Conservation (phyloP, 2,329 filamentous ascomycete species). For the Monilinia fructicola region DNA sequence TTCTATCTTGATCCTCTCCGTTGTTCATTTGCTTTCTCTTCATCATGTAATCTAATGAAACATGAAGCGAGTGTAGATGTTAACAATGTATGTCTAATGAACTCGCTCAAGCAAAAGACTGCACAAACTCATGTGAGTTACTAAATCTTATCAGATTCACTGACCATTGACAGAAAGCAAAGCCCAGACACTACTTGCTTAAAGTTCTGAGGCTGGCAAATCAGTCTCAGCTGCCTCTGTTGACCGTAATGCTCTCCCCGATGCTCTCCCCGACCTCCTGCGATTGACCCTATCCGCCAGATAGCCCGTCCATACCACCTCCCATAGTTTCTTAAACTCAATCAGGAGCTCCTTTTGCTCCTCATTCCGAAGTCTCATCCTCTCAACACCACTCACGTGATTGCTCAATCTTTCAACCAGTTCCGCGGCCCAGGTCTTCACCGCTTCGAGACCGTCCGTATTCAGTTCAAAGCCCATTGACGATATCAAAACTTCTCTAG, state of each 20-base stretch:
- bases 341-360: conserved; percentile 25
- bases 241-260: conserved; percentile 15
- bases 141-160: conserved; percentile 2
- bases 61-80: neutral
- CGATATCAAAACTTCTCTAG: conserved; percentile 24
- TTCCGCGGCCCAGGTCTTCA: conserved; percentile 27
- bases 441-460: conserved; percentile 17
- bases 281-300: conserved; percentile 19
- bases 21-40: neutral
- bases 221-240: conserved; percentile 7
- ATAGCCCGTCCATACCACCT: conserved; percentile 26
- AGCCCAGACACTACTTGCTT: conserved; percentile 1
- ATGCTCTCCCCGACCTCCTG: conserved; percentile 11
- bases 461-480: conserved; percentile 20
- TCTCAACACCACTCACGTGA: conserved; percentile 26
- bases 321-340: conserved; percentile 33
- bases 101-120: neutral
- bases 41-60: neutral
- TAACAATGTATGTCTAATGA: neutral
- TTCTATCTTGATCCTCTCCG: neutral
- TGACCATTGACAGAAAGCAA: neutral
- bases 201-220: neutral
- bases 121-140: neutral
- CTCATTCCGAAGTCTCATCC: conserved; percentile 25
- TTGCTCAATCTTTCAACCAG: conserved; percentile 27